phyloP scores from a whole-genome alignment of 495 filamentous ascomycete genomes.

The Xanthoparmelia taractica region DNA sequence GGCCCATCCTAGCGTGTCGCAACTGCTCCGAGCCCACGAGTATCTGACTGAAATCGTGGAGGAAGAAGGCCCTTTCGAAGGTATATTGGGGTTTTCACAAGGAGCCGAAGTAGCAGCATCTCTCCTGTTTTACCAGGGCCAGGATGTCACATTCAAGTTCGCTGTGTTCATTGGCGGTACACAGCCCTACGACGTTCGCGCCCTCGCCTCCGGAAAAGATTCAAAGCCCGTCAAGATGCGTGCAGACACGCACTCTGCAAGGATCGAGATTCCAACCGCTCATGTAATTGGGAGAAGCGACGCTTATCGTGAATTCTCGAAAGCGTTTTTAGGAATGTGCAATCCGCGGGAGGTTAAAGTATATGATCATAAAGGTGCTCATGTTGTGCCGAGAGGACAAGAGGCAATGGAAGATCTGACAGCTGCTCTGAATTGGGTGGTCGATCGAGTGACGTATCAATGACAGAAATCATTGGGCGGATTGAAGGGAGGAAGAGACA shows the following conservation, averaged over 20 bases:
- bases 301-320: neutral
- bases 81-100: constrained; percentile 41
- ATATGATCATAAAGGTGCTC: constrained; percentile 8
- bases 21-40: constrained; percentile 27
- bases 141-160: constrained; percentile 22
- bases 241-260: neutral
- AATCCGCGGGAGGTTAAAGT: neutral
- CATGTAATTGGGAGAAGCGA: constrained; percentile 8
- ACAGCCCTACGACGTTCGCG: constrained; percentile 15
- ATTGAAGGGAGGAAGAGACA: neutral
- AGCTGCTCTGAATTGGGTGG: constrained; percentile 7
- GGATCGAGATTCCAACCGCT: constrained; percentile 2
- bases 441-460: constrained; percentile 7
- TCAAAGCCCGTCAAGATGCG: neutral
- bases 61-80: constrained; percentile 39
- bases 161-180: constrained; percentile 28
- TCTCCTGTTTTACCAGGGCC: constrained; percentile 31
- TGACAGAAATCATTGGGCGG: neutral
- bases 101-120: constrained; percentile 36
- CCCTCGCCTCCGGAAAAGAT: neutral
- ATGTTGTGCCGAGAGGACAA: constrained; percentile 8
- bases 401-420: constrained; percentile 7
- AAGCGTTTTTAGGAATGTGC: neutral
- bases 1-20: neutral
- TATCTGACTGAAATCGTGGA: constrained; percentile 31